Base-by-base conservation (phyloP, 208 protist species). In the Leishmania tropica region DNA sequence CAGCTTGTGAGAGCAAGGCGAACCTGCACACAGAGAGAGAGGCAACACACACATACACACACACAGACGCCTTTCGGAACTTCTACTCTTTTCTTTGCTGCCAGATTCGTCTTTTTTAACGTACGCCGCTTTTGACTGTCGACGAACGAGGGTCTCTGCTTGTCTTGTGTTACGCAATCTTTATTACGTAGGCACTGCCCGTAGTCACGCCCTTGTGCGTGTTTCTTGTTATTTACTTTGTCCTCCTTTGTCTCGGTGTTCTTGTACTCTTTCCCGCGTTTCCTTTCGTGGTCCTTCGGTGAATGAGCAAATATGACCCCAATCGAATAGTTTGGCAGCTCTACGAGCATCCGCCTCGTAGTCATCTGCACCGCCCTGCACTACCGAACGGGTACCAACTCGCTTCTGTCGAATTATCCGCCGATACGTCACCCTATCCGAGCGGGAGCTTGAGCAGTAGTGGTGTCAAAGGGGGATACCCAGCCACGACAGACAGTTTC, bases 271-370 rank as follows among this genome's bases (percentile, higher is more conserved):
- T 21, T 79, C 42, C 19, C 73, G 31, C 35, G 11, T 62, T 71
- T 67, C 37, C 15, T 54, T 79, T 70, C 11, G 28, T n/a, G 10
- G 1, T 51, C 54, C 4, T 54, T 67, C 3, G 54, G 35, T 76
- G 21, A 58, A 85, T 85, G 81, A 42, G 45, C 37, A 54, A 45
- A 21, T 67, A 75, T 54, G 60, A 28, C 2, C 47, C 67, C 7
- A 40, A 45, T 64, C 19, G 0, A 35, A 15, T 68, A 54, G 68
- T 87, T 56, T 76, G 78, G 28, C 93, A 96, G 85, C 88, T 89
- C 54, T 96, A 93, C 86, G 89, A 94, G 76, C 93, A 94, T 62
- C 93, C 93, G 31, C 85, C 89, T 45, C 86, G 88, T n/a, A 89
- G 87, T 73, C 86, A 87, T 70, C 74, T 92, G 17, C 84, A 89